phyloP scores from a whole-genome alignment of 345 rosid species.

The Rhizophora apiculata region DNA sequence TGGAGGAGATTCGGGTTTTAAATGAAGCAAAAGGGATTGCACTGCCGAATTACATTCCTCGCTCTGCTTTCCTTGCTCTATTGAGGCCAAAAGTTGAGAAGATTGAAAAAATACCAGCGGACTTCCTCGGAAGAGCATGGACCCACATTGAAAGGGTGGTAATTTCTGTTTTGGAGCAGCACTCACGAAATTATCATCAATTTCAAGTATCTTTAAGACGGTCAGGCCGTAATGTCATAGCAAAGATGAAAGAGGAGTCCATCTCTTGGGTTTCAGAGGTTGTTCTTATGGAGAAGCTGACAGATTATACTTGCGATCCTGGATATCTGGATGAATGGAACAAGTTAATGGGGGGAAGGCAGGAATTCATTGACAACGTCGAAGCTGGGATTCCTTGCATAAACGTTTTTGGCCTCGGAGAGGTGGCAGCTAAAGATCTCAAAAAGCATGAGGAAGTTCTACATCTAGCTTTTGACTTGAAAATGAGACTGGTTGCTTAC shows the following conservation, averaged over 20 bases:
- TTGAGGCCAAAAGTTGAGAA: slow-evolving; percentile 23
- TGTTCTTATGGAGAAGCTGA: slow-evolving; percentile 35
- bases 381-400: background rate
- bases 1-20: slow-evolving; percentile 29
- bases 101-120: slow-evolving; percentile 11
- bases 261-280: slow-evolving; percentile 25
- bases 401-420: slow-evolving; percentile 15
- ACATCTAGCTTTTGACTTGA: slow-evolving; percentile 27
- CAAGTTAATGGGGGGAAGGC: slow-evolving; percentile 14
- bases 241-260: slow-evolving; percentile 32
- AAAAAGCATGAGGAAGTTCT: background rate
- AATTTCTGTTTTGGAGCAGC: slow-evolving; percentile 15
- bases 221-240: slow-evolving; percentile 24
- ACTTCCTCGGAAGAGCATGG: slow-evolving; percentile 26
- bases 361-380: background rate
- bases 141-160: slow-evolving; percentile 20
- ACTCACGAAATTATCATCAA: slow-evolving; percentile 22
- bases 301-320: slow-evolving; percentile 36
- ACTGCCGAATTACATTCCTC: slow-evolving; percentile 39
- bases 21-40: slow-evolving; percentile 35
- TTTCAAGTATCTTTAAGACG: slow-evolving; percentile 16
- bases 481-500: slow-evolving; percentile 28
- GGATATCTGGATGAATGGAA: slow-evolving; percentile 30
- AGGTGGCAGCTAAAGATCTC: background rate
- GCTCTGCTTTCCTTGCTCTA: slow-evolving; percentile 18